phyloP scores from a whole-genome alignment of 2,329 filamentous ascomycete species.

The Cladophialophora psammophila region DNA sequence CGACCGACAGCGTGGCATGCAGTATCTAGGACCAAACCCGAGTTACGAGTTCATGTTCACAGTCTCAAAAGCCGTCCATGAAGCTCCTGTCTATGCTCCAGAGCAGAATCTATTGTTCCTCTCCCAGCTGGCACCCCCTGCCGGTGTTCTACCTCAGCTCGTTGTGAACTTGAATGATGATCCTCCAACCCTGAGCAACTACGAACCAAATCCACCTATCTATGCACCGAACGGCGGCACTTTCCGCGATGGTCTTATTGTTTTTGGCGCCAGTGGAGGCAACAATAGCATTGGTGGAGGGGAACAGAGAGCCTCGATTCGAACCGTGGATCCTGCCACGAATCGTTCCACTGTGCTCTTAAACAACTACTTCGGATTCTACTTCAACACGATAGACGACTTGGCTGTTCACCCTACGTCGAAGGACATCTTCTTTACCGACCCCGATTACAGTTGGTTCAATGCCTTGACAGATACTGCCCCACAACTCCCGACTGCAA shows the following conservation, averaged over 20 bases:
- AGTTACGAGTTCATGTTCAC: slow-evolving; percentile 50
- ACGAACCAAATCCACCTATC: slow-evolving; percentile 51
- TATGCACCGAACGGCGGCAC: slow-evolving; percentile 55
- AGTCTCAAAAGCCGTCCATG: slow-evolving; percentile 50
- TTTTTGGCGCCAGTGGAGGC: slow-evolving; percentile 51
- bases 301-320: slow-evolving; percentile 52
- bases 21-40: slow-evolving; percentile 49
- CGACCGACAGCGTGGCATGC: slow-evolving; percentile 47
- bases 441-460: slow-evolving; percentile 52
- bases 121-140: slow-evolving; percentile 48
- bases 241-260: slow-evolving; percentile 50
- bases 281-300: slow-evolving; percentile 48
- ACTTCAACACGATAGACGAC: slow-evolving; percentile 56
- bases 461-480: slow-evolving; percentile 47
- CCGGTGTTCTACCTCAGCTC: slow-evolving; percentile 49
- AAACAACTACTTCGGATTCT: slow-evolving; percentile 57
- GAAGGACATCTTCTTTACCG: slow-evolving; percentile 60
- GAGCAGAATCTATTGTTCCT: slow-evolving; percentile 52
- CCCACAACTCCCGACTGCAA: slow-evolving; percentile 47
- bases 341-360: slow-evolving; percentile 52
- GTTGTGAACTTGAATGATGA: slow-evolving; percentile 53
- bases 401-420: slow-evolving; percentile 50
- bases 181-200: slow-evolving; percentile 49
- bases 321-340: slow-evolving; percentile 55
- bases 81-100: slow-evolving; percentile 53